Conservation (phyloP, 352 stramenopile species). For the Phytophthora tentaculata region DNA sequence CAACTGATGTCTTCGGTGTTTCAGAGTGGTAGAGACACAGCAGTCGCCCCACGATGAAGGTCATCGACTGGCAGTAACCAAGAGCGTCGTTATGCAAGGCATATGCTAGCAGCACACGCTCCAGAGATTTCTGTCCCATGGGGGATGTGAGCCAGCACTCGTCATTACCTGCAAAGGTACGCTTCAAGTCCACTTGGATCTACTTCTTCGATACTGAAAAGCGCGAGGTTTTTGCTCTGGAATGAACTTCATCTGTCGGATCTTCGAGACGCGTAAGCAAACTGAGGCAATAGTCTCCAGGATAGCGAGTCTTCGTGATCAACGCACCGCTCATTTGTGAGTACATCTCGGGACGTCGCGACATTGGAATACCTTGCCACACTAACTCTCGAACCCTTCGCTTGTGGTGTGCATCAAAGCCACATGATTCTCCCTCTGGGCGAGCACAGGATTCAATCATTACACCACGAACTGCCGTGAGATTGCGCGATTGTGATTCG, state of each 20-base stretch:
- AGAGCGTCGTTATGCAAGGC: constrained; percentile 77
- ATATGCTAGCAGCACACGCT: constrained; percentile 80
- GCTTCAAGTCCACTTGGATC: constrained; percentile 70
- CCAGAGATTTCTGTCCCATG: constrained; percentile 52
- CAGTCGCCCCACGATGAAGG: constrained; percentile 82
- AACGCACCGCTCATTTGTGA: constrained; percentile 50
- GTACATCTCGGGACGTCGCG: constrained; percentile 51
- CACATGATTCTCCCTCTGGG: neutral
- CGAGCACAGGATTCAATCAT: neutral
- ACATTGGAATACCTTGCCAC: constrained; percentile 60
- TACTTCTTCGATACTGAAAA: constrained; percentile 57
- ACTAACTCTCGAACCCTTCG: constrained; percentile 36
- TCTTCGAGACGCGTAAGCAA: constrained; percentile 31
- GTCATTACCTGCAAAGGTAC: constrained; percentile 71
- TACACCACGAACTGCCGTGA: neutral
- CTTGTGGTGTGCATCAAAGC: constrained; percentile 8
- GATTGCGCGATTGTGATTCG: neutral
- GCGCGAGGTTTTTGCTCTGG: constrained; percentile 9
- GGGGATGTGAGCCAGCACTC: constrained; percentile 62
- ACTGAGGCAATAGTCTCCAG: constrained; percentile 44
- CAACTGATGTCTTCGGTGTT: neutral
- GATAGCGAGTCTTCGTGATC: constrained; percentile 22
- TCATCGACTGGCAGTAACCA: constrained; percentile 93
- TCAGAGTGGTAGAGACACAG: constrained; percentile 61
- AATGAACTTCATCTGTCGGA: constrained; percentile 29